These are phyloP conservation scores for Lojkania enalia DNA, from an alignment of 2,329 filamentous ascomycete genomes.

Conservation along the genomic window DNA sequence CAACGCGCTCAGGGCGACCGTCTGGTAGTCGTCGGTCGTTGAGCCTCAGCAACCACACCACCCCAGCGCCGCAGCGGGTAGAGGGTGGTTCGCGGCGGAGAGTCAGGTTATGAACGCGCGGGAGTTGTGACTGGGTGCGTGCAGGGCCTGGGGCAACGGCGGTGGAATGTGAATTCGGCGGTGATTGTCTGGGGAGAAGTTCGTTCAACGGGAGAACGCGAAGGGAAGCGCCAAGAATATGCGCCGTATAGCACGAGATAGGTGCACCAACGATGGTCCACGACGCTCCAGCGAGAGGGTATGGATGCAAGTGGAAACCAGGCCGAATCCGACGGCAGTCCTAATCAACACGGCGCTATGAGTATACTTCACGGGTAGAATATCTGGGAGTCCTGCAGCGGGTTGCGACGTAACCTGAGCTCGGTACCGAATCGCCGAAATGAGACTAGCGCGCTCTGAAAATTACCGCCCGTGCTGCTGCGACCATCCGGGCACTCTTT, in stretches of 20 bases:
- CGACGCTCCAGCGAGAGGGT: too few species aligned
- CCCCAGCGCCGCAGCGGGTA: not conserved
- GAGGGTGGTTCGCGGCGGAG: not conserved
- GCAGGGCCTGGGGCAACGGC: slow-evolving; percentile 14
- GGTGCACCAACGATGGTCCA: too few species aligned
- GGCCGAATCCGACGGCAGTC: too few species aligned
- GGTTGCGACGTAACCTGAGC: not conserved
- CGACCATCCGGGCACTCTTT: not conserved
- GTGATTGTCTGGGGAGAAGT: slow-evolving; percentile 24
- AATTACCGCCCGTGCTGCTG: not conserved
- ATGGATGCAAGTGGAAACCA: too few species aligned
- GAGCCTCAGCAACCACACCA: slow-evolving; percentile 16
- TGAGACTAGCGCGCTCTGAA: slow-evolving; percentile 2
- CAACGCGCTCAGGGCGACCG: slow-evolving; percentile 40
- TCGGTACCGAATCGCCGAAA: not conserved
- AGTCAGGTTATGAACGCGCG: slow-evolving; percentile 2
- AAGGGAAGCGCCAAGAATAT: slow-evolving; percentile 15
- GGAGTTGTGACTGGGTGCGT: slow-evolving; percentile 11
- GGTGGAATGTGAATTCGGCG: slow-evolving; percentile 8
- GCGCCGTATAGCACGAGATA: too few species aligned
- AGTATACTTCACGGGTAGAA: too few species aligned
- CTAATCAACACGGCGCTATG: too few species aligned
- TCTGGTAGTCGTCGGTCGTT: slow-evolving; percentile 19
- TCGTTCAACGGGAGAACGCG: slow-evolving; percentile 30
- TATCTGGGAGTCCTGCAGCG: too few species aligned